Evolutionary conservation across 176 grass and related monocot genomes (phyloP), one percentile per base, ranked within the genome.

Genomic region (Coix lacrymajobi): DNA sequence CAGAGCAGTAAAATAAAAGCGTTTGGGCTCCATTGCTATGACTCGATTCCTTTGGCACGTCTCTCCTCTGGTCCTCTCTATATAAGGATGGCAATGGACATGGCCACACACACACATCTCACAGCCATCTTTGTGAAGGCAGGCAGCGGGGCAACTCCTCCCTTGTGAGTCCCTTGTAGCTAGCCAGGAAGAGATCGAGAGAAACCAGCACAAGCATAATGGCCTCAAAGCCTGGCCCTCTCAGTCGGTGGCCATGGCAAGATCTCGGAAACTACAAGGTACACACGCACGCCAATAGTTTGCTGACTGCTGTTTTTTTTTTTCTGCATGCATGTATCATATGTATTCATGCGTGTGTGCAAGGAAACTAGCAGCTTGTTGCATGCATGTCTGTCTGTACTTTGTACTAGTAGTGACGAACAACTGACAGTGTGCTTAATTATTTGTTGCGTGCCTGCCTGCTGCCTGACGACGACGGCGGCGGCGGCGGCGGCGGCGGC

Each of bases 251-350:
- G 90, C 90, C 90, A 77, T 92, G 90, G 90, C 84, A 92, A 4
- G 79, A 75, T 46, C 90, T 92, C 15, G 90, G 90, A 25, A 92
- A 84, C 87, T 87, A 81, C 69, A 92, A 92, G 90, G 90, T 92
- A 83, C 8, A 1, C 1, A 46, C 15, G 1, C 12, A 15, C 4
- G 16, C 45, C 4, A 15, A 0, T 14, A 1, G 0, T 1, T 3
- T 13, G 10, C 13, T 11, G 11, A 44, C 12, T n/a, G n/a, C n/a
- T n/a, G n/a, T n/a, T n/a, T n/a, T n/a, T n/a, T n/a, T n/a, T n/a
- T n/a, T n/a, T n/a, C n/a, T n/a, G n/a, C n/a, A n/a, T n/a, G n/a
- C n/a, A n/a, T n/a, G n/a, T n/a, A n/a, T n/a, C n/a, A n/a, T n/a
- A n/a, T n/a, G n/a, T n/a, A n/a, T n/a, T n/a, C n/a, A n/a, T n/a